A percentile compares a stretch with the other conserved stretches of the same genome.
Evolutionary conservation across 1,284 basidiomycete species (phyloP).

Genomic region (Apiotrichum gamsii): DNA sequence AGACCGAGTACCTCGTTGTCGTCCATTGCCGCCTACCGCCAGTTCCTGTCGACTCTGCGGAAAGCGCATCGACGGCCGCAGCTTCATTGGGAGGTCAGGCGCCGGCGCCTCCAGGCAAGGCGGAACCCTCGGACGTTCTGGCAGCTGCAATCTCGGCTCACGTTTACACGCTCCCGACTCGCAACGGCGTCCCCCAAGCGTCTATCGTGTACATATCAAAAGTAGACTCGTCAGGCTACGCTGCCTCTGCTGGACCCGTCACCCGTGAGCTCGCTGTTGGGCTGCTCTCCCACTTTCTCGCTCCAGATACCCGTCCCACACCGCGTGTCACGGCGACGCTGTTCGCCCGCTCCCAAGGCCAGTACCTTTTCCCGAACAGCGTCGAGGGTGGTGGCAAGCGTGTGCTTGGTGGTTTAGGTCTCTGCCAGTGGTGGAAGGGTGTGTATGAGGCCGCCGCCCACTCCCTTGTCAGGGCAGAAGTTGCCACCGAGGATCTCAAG

Average conservation of each 20-base stretch:
- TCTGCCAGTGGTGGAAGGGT: slow-evolving; percentile 90
- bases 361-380: slow-evolving; percentile 94
- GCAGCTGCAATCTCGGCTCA: slow-evolving; percentile 75
- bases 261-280: slow-evolving; percentile 63
- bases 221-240: slow-evolving; percentile 83
- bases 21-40: slow-evolving; percentile 55
- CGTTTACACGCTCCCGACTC: slow-evolving; percentile 59
- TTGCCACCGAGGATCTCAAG: slow-evolving; percentile 36
- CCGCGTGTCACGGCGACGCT: slow-evolving; percentile 70
- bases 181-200: slow-evolving; percentile 29
- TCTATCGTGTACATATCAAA: slow-evolving; percentile 87
- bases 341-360: slow-evolving; percentile 82
- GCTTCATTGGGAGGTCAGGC: no score
- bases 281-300: slow-evolving; percentile 63
- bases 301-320: slow-evolving; percentile 59
- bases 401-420: slow-evolving; percentile 67
- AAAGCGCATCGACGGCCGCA: no score
- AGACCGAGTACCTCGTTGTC: slow-evolving; percentile 57
- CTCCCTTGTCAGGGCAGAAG: slow-evolving; percentile 33
- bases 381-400: slow-evolving; percentile 62
- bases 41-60: not conserved
- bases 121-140: slow-evolving; percentile 42
- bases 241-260: slow-evolving; percentile 52
- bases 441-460: slow-evolving; percentile 58
- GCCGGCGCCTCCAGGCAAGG: no score